These are phyloP conservation scores for Malassezia nana DNA, from an alignment of 1,284 basidiomycete species.

Conservation along the genomic window DNA sequence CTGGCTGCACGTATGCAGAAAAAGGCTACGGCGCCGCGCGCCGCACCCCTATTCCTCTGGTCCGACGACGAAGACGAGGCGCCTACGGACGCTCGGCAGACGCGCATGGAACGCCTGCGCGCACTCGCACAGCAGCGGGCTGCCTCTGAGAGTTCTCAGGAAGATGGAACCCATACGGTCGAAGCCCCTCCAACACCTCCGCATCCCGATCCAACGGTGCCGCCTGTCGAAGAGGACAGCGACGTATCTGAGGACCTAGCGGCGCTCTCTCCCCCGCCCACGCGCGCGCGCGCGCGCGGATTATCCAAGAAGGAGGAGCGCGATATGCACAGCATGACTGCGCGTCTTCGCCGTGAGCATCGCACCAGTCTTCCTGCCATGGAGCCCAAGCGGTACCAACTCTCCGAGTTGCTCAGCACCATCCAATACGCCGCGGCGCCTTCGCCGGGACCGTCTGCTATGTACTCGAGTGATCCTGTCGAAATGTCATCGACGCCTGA, in stretches of 20 bases:
- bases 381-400: constrained; percentile 27
- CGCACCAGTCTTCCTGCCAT: constrained; percentile 17
- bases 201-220: neutral
- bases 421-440: constrained; percentile 17
- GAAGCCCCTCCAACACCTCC: neutral
- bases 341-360: constrained; percentile 31
- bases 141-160: neutral
- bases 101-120: constrained; percentile 12
- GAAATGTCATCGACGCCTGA: constrained; percentile 14
- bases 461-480: constrained; percentile 15
- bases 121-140: constrained; percentile 10
- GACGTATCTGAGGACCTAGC: neutral
- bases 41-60: neutral
- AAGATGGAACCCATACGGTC: neutral
- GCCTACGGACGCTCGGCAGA: constrained; percentile 1
- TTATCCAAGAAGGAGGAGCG: constrained; percentile 36
- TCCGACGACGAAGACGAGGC: neutral
- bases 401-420: constrained; percentile 29
- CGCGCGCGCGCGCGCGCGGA: constrained; percentile 16
- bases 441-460: neutral
- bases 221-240: neutral
- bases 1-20: constrained; percentile 1
- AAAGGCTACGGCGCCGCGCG: neutral
- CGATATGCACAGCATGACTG: constrained; percentile 34
- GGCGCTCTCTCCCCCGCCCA: neutral